Percentiles rank a stretch among this genome's conserved stretches.
Evolutionary conservation across 2,329 filamentous ascomycete species (phyloP).

Genomic region (Epichloe typhina): DNA sequence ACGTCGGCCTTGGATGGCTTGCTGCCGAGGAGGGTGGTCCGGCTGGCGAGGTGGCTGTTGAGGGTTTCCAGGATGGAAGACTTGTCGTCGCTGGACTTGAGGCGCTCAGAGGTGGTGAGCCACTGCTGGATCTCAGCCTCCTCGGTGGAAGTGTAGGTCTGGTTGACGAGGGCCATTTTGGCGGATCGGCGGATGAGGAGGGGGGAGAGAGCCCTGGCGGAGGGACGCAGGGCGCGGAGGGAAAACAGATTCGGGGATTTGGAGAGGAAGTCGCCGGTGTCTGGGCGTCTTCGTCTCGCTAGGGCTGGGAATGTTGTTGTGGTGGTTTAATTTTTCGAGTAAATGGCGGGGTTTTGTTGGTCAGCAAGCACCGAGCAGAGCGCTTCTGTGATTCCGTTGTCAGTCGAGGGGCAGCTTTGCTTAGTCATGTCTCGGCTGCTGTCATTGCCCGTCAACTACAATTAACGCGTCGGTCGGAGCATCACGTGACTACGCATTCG

Average conservation of each 20-base stretch:
- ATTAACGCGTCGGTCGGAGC: slow-evolving; percentile 5
- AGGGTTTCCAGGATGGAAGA: slow-evolving; percentile 61
- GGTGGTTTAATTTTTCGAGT: no score
- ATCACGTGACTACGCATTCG: slow-evolving; percentile 20
- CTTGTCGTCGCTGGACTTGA: slow-evolving; percentile 44
- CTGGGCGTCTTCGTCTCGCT: slow-evolving; percentile 4
- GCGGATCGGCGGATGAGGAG: slow-evolving; percentile 15
- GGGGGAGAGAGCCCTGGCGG: slow-evolving; percentile 23
- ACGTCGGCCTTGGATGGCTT: slow-evolving; percentile 85
- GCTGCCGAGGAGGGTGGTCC: slow-evolving; percentile 76
- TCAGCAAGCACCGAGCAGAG: no score
- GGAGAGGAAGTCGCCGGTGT: slow-evolving; percentile 2
- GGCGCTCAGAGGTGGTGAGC: slow-evolving; percentile 63
- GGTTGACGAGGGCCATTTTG: slow-evolving; percentile 54
- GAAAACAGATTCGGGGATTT: slow-evolving; percentile 29
- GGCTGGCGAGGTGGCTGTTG: slow-evolving; percentile 76
- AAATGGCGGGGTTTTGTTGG: no score
- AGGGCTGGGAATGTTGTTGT: background rate
- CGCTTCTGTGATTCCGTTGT: background rate
- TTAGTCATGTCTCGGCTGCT: background rate
- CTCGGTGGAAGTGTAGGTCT: slow-evolving; percentile 65
- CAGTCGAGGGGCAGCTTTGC: background rate
- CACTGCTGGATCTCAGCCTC: slow-evolving; percentile 82
- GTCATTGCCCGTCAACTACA: background rate
- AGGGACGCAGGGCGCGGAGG: slow-evolving; percentile 24